phyloP scores from a whole-genome alignment of 2,329 filamentous ascomycete genomes.

The Xylaria sp. region DNA sequence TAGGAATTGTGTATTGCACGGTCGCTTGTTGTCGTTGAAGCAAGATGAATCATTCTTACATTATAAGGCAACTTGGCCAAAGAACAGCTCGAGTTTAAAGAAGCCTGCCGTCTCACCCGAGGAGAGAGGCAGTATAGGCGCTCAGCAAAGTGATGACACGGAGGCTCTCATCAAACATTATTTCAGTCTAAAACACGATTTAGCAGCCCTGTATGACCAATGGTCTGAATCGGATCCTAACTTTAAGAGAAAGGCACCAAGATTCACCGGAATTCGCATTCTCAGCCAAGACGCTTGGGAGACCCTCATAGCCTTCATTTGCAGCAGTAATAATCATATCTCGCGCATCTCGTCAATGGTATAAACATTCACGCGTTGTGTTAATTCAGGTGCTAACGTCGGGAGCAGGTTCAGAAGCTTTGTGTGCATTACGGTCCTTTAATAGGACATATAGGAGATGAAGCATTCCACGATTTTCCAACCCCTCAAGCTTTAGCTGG shows the following conservation, averaged over 20 bases:
- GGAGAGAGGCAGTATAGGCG: conserved; percentile 39
- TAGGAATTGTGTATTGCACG: conserved; percentile 84
- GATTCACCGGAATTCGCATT: conserved; percentile 91
- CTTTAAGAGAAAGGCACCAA: conserved; percentile 86
- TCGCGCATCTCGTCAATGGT: conserved; percentile 95
- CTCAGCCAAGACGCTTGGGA: conserved; percentile 97
- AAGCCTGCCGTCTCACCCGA: conserved; percentile 53
- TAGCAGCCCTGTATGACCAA: conserved; percentile 80
- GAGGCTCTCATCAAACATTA: conserved; percentile 82
- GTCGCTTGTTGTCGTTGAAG: conserved; percentile 84
- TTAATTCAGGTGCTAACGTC: conserved; percentile 7
- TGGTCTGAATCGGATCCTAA: conserved; percentile 90
- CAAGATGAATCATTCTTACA: conserved; percentile 84
- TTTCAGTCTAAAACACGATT: conserved; percentile 84
- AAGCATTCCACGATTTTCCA: conserved; percentile 89
- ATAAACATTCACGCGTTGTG: conserved; percentile 6
- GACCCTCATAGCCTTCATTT: conserved; percentile 92
- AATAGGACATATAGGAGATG: conserved; percentile 75
- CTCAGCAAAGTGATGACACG: conserved; percentile 74
- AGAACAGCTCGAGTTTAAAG: conserved; percentile 43
- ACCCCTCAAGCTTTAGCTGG: conserved; percentile 77
- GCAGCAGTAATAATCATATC: conserved; percentile 99
- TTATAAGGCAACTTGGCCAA: conserved; percentile 77
- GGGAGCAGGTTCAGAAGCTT: conserved; percentile 78
- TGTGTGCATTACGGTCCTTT: conserved; percentile 86